Base-by-base conservation (phyloP, 1,139 yeast species). In the Hemisphaericaspora xylofermentans region DNA sequence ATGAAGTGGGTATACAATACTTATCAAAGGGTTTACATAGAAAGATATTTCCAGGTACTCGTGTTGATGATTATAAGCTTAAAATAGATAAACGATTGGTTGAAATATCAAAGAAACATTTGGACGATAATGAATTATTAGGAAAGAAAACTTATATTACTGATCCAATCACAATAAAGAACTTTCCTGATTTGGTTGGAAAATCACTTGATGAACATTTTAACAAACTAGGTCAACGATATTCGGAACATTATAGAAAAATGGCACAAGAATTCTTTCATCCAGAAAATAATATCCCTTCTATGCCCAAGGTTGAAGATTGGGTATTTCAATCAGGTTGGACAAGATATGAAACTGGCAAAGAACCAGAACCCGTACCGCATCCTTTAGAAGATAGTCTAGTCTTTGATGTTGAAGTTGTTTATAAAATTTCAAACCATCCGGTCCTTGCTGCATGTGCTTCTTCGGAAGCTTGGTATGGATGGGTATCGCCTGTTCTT, bases 401-500 rank as follows among this genome's bases (percentile, higher is more conserved):
- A 17, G 91, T 86, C 0, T 93, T 93, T 60, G 99, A 94, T 61
- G 93, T 88, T 6, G 99, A 94, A 59, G 88, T 85, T 0, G 58
- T 91, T 57, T 91, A 88, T 64, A 84, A 88, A 48, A 60, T 78
- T 1, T 79, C 94, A 0, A 78, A 76, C 7, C 89, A 80, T 58
- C 82, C 98, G 0, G 81, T 87, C 0, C 58, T 94, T 62, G 96
- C 96, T 1, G 80, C 88, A 0, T 95, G 97, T 7, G 84, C 77
- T 1, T 80, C 96, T 0, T 58, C 73, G 0, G 67, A 74, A 15
- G 96, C 97, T 0, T 89, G 98, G 96, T 94, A 91, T 58, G 83
- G 84, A 0, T 94, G 99, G 99, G 82, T 88, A 1, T 88, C 96
- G 0, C 98, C 98, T 0, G 80, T 76, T 58, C 61, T 93, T 14